Evolutionary conservation across 805 yeast species (phyloP), one percentile per base, ranked within the genome.

Genomic region (Kodamaea hsintzibuensis): DNA sequence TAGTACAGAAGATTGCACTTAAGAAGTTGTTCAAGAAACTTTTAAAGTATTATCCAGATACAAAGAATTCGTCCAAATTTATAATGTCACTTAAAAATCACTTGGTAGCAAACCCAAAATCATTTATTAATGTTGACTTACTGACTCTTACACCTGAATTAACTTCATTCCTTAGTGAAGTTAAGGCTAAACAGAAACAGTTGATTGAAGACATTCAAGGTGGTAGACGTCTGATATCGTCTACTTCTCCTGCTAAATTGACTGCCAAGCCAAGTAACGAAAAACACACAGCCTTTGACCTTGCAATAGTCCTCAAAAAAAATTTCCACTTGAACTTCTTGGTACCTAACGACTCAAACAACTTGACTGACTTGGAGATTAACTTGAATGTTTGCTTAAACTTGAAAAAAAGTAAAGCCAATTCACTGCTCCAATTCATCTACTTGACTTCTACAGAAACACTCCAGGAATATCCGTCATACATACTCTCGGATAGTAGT

Each of bases 1-100:
- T 85, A 18, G 79, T 89, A 7, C 96, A 89, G 64, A 84, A 85
- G 62, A 84, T 90, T 2, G 96, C 84, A 5, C 76, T 88, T 48
- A 77, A 85, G 57, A 89, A 89, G 70, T 78, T 89, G 49, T 74
- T 89, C 62, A 89, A 90, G 71, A 89, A 90, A 65, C 86, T 81
- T 55, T 48, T 73, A 47, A 82, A 82, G 62, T 75, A 82, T 62
- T 74, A 76, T 51, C 16, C 51, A 7, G 65, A 69, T 55, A 53
- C 59, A 35, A 60, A 54, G 2, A 49, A 60, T 14, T 55, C 68
- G 19, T 47, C 62, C 14, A 57, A 59, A 27, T 67, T 76, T 49
- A 59, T 73, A 2, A 40, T 60, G 13, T 62, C 64, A 13, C 56
- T 76, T 40, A 75, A 72, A 52, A 60, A 64, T 37, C 63, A 63